Evolutionary conservation across 768 basidiomycete species (phyloP).

Genomic region (Collybia sordida): DNA sequence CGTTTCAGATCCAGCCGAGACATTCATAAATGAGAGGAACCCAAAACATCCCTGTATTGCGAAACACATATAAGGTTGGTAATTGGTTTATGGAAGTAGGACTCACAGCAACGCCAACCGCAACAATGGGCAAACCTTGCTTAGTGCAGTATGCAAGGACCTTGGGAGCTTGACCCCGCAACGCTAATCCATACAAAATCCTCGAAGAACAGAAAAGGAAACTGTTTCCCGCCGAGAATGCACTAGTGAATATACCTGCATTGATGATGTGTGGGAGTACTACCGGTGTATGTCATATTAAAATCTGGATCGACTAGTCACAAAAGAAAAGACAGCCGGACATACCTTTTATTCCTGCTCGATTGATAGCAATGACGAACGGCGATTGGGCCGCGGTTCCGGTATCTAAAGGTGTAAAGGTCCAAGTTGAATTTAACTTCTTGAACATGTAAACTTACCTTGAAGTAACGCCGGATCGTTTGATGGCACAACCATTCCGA

Average conservation of each 20-base stretch:
- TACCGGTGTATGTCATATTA: conserved; percentile 15
- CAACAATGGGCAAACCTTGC: conserved; percentile 44
- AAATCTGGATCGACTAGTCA: background rate
- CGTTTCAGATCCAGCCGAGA: conserved; percentile 51
- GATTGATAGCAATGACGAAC: conserved; percentile 79
- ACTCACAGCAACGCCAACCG: conserved; percentile 35
- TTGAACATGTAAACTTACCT: conserved; percentile 15
- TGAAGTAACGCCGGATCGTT: conserved; percentile 54
- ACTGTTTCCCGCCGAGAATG: conserved; percentile 73
- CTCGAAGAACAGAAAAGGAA: conserved; percentile 57
- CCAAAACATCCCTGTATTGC: conserved; percentile 37
- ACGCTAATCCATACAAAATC: conserved; percentile 51
- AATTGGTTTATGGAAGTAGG: background rate
- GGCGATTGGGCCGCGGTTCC: conserved; percentile 79
- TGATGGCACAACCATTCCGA: conserved; percentile 79
- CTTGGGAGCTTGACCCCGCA: conserved; percentile 50
- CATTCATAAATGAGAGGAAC: conserved; percentile 63
- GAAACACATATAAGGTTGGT: background rate
- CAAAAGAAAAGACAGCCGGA: background rate
- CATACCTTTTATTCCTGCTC: conserved; percentile 66
- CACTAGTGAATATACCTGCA: conserved; percentile 66
- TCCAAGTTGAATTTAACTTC: background rate
- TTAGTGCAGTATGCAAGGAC: conserved; percentile 44
- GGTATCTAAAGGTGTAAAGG: conserved; percentile 21
- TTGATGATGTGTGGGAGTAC: conserved; percentile 72